Conservation (phyloP, 352 stramenopile species). For the Peronospora farinosa region DNA sequence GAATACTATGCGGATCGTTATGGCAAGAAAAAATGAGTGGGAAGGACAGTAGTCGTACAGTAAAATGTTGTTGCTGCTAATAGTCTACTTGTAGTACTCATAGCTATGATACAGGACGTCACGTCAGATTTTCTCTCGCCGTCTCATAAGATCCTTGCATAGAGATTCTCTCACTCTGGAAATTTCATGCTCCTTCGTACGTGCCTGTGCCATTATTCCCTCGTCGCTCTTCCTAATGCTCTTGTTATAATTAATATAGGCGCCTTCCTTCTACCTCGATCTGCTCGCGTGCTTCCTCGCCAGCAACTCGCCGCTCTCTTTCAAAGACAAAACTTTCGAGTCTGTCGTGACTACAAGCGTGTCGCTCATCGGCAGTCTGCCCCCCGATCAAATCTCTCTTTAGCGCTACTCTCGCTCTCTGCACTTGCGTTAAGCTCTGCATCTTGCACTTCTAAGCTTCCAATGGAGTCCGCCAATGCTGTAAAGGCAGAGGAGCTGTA, state of each 20-base stretch:
- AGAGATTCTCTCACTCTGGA: conserved; percentile 1
- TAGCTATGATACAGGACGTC: neutral
- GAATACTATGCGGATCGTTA: conserved; percentile 91
- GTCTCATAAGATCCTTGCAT: no score
- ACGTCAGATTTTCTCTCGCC: conserved; percentile 18
- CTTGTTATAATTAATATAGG: conserved; percentile 16
- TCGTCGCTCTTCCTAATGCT: conserved; percentile 1
- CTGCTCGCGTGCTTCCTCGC: conserved; percentile 17
- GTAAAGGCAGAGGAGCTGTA: conserved; percentile 77
- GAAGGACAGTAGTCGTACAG: conserved; percentile 7
- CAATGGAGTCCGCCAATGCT: conserved; percentile 56
- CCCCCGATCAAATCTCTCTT: conserved; percentile 3
- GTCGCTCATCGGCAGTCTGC: conserved; percentile 8
- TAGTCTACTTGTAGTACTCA: no score
- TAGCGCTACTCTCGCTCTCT: conserved; percentile 24
- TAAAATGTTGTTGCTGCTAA: conserved; percentile 6
- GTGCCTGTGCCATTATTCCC: neutral
- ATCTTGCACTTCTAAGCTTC: conserved; percentile 19
- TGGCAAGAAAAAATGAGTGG: conserved; percentile 46
- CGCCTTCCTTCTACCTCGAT: conserved; percentile 16
- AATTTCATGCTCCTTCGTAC: conserved; percentile 30
- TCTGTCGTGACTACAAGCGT: conserved; percentile 1
- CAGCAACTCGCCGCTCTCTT: conserved; percentile 9
- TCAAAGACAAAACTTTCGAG: conserved; percentile 4
- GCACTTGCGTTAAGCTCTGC: conserved; percentile 13